Conservation (phyloP, 1,139 yeast species). For the Taiozyma sp. region DNA sequence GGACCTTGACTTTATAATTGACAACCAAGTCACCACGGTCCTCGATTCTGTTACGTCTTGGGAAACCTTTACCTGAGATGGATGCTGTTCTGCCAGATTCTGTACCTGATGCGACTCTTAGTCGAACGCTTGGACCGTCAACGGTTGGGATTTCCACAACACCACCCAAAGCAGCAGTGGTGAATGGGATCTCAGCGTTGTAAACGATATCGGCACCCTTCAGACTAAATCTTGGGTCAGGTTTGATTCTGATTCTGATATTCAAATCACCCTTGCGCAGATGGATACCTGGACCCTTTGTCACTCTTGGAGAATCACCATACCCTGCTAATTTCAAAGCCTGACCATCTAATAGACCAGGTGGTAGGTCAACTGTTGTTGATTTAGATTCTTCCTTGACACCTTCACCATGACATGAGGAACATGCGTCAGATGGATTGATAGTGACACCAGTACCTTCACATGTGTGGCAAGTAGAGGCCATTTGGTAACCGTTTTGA, state of each 20-base stretch:
- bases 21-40: slow-evolving; percentile 83
- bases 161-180: slow-evolving; percentile 97
- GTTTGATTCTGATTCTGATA: slow-evolving; percentile 70
- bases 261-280: slow-evolving; percentile 81
- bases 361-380: slow-evolving; percentile 78
- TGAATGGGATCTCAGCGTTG: slow-evolving; percentile 71
- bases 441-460: slow-evolving; percentile 84
- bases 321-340: slow-evolving; percentile 80
- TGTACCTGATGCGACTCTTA: slow-evolving; percentile 84
- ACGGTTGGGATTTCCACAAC: slow-evolving; percentile 82
- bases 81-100: slow-evolving; percentile 71
- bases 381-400: slow-evolving; percentile 62
- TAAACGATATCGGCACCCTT: slow-evolving; percentile 59
- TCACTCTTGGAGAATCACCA: slow-evolving; percentile 82
- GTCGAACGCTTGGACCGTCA: slow-evolving; percentile 65
- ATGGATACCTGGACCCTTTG: slow-evolving; percentile 57
- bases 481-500: slow-evolving; percentile 96
- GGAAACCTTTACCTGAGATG: slow-evolving; percentile 87
- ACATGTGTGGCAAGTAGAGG: slow-evolving; percentile 86
- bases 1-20: slow-evolving; percentile 62
- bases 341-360: slow-evolving; percentile 85
- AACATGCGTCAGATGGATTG: slow-evolving; percentile 65
- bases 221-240: slow-evolving; percentile 67
- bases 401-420: slow-evolving; percentile 84
- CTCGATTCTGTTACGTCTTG: slow-evolving; percentile 47